Percentiles rank a stretch among this genome's conserved stretches.
Evolutionary conservation across 2,329 filamentous ascomycete species (phyloP).

Genomic region (Trichoderma pleuroti): DNA sequence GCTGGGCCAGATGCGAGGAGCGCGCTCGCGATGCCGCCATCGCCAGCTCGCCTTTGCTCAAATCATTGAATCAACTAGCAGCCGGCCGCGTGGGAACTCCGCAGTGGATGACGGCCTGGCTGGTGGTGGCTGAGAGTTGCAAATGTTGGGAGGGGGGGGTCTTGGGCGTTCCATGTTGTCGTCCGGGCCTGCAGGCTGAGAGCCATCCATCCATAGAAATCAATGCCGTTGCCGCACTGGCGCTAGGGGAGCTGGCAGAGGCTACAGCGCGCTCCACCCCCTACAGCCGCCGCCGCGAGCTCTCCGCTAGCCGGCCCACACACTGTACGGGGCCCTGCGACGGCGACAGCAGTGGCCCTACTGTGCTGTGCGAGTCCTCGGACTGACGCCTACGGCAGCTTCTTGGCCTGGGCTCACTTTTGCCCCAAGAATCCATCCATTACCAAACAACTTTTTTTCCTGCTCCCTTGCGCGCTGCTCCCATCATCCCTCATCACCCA

Average conservation of each 20-base stretch:
- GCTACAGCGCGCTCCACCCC: slow-evolving; percentile 10
- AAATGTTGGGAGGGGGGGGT: background rate
- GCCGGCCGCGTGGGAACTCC: background rate
- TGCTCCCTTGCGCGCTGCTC: background rate
- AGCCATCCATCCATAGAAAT: no score
- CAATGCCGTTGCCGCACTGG: slow-evolving; percentile 3
- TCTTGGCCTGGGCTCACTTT: slow-evolving; percentile 11
- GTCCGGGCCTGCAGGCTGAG: background rate
- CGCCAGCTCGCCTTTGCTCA: background rate
- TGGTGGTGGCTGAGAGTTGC: slow-evolving; percentile 6
- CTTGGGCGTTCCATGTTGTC: background rate
- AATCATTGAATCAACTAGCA: background rate
- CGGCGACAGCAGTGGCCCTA: background rate
- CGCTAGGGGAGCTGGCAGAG: slow-evolving; percentile 14
- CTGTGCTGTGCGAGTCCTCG: background rate
- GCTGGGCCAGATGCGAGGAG: background rate
- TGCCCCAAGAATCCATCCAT: slow-evolving; percentile 18
- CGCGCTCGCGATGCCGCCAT: background rate
- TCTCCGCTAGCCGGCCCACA: slow-evolving; percentile 12
- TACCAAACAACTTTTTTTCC: slow-evolving; percentile 12
- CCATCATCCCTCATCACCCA: slow-evolving; percentile 7
- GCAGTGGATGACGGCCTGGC: slow-evolving; percentile 9
- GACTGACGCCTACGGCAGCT: slow-evolving; percentile 4
- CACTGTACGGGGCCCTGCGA: slow-evolving; percentile 17
- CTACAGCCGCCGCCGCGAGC: slow-evolving; percentile 7